Conservation (phyloP, 164 flowering plant genomes). For the Stephania cephalantha region DNA sequence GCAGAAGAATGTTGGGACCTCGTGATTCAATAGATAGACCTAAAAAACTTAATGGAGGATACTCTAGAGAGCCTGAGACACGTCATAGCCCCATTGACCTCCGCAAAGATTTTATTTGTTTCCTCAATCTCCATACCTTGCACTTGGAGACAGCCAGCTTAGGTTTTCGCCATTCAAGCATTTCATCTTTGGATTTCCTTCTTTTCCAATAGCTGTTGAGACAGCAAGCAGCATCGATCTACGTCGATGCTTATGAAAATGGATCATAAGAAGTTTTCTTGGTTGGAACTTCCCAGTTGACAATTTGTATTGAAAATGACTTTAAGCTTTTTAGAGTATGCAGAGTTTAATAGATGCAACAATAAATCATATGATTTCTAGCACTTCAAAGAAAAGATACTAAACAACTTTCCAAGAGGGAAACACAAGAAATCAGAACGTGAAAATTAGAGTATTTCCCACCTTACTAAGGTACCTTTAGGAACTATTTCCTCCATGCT, state of each 20-base stretch:
- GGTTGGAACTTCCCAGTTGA: too few species aligned
- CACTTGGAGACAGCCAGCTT: too few species aligned
- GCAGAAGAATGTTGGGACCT: too few species aligned
- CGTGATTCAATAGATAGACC: too few species aligned
- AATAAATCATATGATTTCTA: neutral
- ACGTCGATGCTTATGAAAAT: neutral
- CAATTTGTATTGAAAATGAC: too few species aligned
- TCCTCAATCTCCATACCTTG: too few species aligned
- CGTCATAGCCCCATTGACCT: too few species aligned
- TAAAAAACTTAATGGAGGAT: too few species aligned
- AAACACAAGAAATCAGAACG: neutral
- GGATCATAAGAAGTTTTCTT: neutral
- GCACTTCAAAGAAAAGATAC: neutral
- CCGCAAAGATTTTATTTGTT: too few species aligned
- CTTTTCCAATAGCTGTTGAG: too few species aligned
- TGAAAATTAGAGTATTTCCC: conserved; percentile 10
- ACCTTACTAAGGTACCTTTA: conserved; percentile 50
- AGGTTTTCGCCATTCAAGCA: neutral
- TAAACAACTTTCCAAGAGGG: neutral
- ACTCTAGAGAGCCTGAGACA: too few species aligned
- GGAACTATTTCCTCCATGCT: conserved; percentile 78
- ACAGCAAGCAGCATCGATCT: neutral
- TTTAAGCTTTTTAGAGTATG: neutral
- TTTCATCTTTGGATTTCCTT: neutral
- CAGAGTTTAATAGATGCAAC: neutral